These are phyloP conservation scores for Przewalskia tangutica DNA, from an alignment of 257 asterid genomes.

Conservation along the genomic window DNA sequence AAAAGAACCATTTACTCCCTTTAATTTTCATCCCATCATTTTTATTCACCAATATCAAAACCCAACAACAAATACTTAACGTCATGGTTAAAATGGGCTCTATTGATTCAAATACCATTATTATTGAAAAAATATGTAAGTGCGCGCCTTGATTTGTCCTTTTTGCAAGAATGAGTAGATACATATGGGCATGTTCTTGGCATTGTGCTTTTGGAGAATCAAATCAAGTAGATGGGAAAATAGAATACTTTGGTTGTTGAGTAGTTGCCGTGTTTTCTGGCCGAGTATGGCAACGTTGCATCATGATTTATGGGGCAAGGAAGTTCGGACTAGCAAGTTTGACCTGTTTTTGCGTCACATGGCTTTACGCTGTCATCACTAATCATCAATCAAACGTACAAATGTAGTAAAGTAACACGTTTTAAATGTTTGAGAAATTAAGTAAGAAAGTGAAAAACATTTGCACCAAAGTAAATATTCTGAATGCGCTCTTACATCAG, in stretches of 20 bases:
- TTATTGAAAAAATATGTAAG: neutral
- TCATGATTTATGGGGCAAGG: neutral
- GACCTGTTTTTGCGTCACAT: neutral
- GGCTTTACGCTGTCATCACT: neutral
- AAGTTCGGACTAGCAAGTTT: neutral
- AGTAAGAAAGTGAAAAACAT: neutral
- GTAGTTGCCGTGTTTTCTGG: neutral
- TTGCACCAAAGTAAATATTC: neutral
- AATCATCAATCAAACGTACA: too few species aligned
- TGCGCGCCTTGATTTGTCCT: neutral
- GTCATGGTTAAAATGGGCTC: neutral
- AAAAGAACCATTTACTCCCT: too few species aligned
- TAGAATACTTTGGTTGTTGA: neutral
- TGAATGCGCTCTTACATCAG: neutral
- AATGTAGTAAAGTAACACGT: neutral
- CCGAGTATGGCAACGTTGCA: neutral
- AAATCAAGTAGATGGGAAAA: neutral
- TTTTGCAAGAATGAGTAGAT: neutral
- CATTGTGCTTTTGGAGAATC: neutral
- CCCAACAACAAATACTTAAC: too few species aligned
- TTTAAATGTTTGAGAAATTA: neutral
- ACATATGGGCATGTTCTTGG: neutral
- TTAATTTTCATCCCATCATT: too few species aligned
- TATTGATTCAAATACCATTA: neutral
- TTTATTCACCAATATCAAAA: too few species aligned